Percentiles rank a stretch among this genome's conserved stretches.
These are phyloP conservation scores for Pseudopithomyces maydicus DNA, from an alignment of 2,329 filamentous ascomycete species.

Conservation along the genomic window DNA sequence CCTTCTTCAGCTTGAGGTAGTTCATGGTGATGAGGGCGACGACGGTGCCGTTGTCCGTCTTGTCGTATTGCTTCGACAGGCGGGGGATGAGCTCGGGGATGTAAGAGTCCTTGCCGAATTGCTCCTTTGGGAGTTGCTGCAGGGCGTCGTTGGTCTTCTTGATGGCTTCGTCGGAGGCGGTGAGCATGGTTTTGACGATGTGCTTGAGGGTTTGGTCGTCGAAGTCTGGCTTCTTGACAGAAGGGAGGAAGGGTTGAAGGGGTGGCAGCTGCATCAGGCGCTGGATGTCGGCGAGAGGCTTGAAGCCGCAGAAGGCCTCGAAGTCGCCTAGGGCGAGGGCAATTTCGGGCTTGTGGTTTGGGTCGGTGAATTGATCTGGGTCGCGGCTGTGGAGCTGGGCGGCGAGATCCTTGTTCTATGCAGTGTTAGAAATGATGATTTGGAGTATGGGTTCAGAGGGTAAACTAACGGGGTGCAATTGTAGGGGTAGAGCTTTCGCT, in stretches of 20 bases:
- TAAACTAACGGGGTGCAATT: conserved; percentile 65
- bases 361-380: conserved; percentile 69
- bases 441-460: neutral
- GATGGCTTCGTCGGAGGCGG: conserved; percentile 59
- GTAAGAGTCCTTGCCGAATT: conserved; percentile 60
- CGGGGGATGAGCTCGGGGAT: conserved; percentile 69
- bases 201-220: conserved; percentile 63
- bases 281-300: conserved; percentile 65
- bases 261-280: conserved; percentile 62
- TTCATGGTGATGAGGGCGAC: conserved; percentile 78
- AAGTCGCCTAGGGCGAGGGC: conserved; percentile 73
- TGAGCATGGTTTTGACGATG: conserved; percentile 61
- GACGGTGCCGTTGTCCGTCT: conserved; percentile 68
- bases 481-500: conserved; percentile 73
- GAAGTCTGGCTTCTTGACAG: conserved; percentile 51
- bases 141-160: conserved; percentile 60
- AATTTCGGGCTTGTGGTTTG: conserved; percentile 82
- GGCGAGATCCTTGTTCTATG: conserved; percentile 66
- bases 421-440: conserved; percentile 8
- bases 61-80: conserved; percentile 67
- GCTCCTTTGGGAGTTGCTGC: conserved; percentile 51
- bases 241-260: conserved; percentile 60
- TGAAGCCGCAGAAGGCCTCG: conserved; percentile 78
- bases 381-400: conserved; percentile 66
- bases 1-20: conserved; percentile 67